A percentile compares a stretch with the other conserved stretches of the same genome.
phyloP scores from a whole-genome alignment of 768 basidiomycete species.

The Hygrocybe punicea region DNA sequence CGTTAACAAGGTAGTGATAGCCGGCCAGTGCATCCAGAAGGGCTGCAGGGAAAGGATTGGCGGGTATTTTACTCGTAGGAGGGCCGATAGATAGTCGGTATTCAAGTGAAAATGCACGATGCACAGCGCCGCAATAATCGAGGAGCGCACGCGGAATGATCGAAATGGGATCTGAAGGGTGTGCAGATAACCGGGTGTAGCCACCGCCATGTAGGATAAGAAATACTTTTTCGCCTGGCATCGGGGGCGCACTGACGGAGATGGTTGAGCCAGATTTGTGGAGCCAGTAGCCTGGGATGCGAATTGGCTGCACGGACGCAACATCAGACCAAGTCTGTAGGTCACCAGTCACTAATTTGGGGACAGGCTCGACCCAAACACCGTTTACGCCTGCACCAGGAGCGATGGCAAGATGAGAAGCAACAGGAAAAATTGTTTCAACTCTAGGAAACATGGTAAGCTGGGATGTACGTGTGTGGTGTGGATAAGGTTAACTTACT shows the following conservation, averaged over 20 bases:
- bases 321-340: conserved; percentile 40
- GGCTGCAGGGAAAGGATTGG: conserved; percentile 68
- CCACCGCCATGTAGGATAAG: conserved; percentile 65
- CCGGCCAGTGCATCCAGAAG: conserved; percentile 72
- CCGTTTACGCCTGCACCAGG: conserved; percentile 43
- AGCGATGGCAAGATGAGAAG: conserved; percentile 2
- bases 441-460: background rate
- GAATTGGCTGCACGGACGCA: conserved; percentile 39
- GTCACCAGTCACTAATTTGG: conserved; percentile 43
- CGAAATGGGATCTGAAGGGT: conserved; percentile 49
- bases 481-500: conserved; percentile 27
- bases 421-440: background rate
- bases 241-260: conserved; percentile 36
- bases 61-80: conserved; percentile 37
- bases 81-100: conserved; percentile 60
- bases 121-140: conserved; percentile 38
- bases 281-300: conserved; percentile 58
- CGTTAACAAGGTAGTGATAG: conserved; percentile 64
- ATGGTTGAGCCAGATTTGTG: conserved; percentile 41
- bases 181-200: conserved; percentile 43
- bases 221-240: conserved; percentile 54
- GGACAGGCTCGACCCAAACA: conserved; percentile 47
- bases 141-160: conserved; percentile 48
- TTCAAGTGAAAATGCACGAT: conserved; percentile 59
- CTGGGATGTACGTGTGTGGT: background rate